Evolutionary conservation across 257 asterid genomes (phyloP), one percentile per base, ranked within the genome.

Genomic region (Verbascum thapsus): DNA sequence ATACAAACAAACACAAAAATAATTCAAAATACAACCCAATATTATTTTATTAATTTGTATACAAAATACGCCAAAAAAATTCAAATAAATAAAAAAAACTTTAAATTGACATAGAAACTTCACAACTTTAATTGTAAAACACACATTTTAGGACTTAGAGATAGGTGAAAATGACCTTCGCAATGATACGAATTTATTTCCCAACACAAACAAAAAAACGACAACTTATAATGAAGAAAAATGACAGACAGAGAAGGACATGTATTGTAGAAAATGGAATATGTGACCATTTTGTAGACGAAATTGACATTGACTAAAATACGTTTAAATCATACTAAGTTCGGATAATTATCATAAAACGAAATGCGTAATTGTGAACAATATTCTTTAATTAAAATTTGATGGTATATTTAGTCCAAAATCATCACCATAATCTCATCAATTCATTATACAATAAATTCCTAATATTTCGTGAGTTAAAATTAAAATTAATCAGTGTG

Each of bases 201-300:
- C 50, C 32, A 26, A 37, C 11, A 37, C 60, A 63, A 32, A 9
- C 4, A 59, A 59, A 59, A 26, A 26, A 26, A 26, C 20, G 55
- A 49, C 26, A 15, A 49, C 0, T 13, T 12, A 17, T 5, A 34
- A 32, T 10, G 3, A 6, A 16, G 6, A 4, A 55, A 37, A 2
- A 4, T 15, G 34, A 7, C 8, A 57, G 7, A 42, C 15, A 58
- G 38, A 35, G 19, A 55, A 22, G 6, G 15, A 56, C 34, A 54
- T 15, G 10, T 9, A 3, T 6, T 22, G 2, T 8, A 15, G 0
- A 17, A 32, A 50, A 15, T 13, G 38, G 73, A 39, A 48, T 37
- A 15, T 0, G 77, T 66, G 17, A 38, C 19, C 53, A 23, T 10
- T 10, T 66, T 52, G 69, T 44, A 52, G 61, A 66, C 69, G 43